Conservation (phyloP, 2,329 filamentous ascomycete species). For the Neocucurbitaria cava region DNA sequence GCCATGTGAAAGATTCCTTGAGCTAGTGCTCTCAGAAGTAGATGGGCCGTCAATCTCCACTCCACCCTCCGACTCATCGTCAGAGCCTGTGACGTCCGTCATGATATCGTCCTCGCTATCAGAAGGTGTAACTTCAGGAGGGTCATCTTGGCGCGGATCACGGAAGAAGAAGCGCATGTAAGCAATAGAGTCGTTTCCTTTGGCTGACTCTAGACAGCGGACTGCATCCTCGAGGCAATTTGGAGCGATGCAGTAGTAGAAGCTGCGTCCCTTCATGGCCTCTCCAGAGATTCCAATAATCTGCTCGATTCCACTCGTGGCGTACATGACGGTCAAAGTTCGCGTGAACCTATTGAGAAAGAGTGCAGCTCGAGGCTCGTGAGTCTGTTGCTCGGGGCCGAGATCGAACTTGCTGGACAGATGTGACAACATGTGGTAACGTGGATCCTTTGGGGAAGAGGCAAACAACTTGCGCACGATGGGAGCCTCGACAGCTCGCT, state of each 20-base stretch:
- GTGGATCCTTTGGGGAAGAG: constrained; percentile 79
- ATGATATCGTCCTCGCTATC: constrained; percentile 59
- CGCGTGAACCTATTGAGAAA: constrained; percentile 88
- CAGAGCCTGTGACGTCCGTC: constrained; percentile 57
- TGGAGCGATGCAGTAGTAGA: constrained; percentile 85
- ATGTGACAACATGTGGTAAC: constrained; percentile 89
- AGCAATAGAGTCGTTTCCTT: constrained; percentile 89
- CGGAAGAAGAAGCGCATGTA: constrained; percentile 87
- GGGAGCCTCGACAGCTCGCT: constrained; percentile 77
- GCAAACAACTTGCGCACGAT: constrained; percentile 81
- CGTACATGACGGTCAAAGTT: constrained; percentile 84
- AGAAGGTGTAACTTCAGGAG: constrained; percentile 45
- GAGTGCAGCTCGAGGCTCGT: constrained; percentile 82
- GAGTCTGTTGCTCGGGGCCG: constrained; percentile 63
- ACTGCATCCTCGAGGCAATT: constrained; percentile 79
- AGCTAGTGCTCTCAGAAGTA: constrained; percentile 17
- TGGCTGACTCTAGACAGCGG: constrained; percentile 80
- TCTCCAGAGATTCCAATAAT: constrained; percentile 76
- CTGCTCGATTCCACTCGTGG: constrained; percentile 76
- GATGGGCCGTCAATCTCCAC: constrained; percentile 46
- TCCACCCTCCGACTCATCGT: constrained; percentile 57
- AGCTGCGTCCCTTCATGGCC: constrained; percentile 76
- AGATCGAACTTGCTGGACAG: constrained; percentile 78
- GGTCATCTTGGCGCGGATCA: constrained; percentile 68
- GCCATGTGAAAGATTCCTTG: constrained; percentile 26